Conservation (phyloP, 306 rosid genomes). For the Cicer pinnatifidum region DNA sequence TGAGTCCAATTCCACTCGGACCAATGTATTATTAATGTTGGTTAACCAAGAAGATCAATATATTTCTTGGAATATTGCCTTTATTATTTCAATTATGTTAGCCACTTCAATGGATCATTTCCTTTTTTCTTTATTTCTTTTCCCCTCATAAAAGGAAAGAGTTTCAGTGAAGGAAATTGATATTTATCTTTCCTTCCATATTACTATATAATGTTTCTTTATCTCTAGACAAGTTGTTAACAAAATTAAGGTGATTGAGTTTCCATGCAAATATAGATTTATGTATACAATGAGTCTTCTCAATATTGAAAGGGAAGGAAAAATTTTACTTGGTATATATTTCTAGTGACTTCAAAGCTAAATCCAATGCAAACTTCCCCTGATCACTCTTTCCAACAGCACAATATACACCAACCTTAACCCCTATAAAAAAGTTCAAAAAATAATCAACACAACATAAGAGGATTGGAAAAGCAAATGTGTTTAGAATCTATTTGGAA, state of each 20-base stretch:
- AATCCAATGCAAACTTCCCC: slow-evolving; percentile 58
- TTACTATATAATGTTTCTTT: neutral
- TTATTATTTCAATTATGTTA: too few relatives aligned
- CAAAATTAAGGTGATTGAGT: slow-evolving; percentile 15
- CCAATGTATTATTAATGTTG: too few relatives aligned
- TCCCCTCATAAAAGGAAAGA: neutral
- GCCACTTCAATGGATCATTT: too few relatives aligned
- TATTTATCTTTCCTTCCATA: neutral
- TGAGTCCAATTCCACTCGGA: too few relatives aligned
- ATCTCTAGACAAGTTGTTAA: neutral
- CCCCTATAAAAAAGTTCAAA: slow-evolving; percentile 51
- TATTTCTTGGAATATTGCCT: too few relatives aligned
- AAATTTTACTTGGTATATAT: slow-evolving; percentile 51
- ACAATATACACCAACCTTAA: slow-evolving; percentile 59
- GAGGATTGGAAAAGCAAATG: neutral
- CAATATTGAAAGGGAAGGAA: slow-evolving; percentile 16
- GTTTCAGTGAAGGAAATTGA: neutral
- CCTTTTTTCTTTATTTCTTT: neutral
- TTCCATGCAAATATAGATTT: neutral
- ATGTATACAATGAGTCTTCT: neutral
- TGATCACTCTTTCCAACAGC: slow-evolving; percentile 59
- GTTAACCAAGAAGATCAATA: too few relatives aligned
- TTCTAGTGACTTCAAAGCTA: slow-evolving; percentile 61
- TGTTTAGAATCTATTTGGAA: neutral
- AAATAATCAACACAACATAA: neutral